phyloP scores from a whole-genome alignment of 805 yeast genomes.

The Schwanniomyces yamadae region DNA sequence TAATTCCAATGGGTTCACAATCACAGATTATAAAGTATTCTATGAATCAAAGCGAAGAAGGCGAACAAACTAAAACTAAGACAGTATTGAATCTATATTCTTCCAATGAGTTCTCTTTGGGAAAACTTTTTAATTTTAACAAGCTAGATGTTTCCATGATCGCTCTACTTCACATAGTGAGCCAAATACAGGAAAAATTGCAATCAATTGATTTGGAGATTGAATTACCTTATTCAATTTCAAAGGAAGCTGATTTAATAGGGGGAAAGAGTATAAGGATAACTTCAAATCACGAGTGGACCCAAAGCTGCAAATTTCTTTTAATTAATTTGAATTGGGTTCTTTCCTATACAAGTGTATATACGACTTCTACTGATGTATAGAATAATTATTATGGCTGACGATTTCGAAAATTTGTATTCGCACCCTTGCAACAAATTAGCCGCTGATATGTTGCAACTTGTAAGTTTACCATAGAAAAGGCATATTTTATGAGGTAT shows the following conservation, averaged over 20 bases:
- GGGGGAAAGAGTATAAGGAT: conserved; percentile 77
- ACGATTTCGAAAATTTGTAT: not conserved
- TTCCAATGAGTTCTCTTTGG: conserved; percentile 70
- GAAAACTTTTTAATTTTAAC: conserved; percentile 69
- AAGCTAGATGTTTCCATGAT: conserved; percentile 80
- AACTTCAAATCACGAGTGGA: conserved; percentile 80
- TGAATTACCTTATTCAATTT: conserved; percentile 73
- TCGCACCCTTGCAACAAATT: conserved; percentile 1
- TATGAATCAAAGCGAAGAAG: conserved; percentile 1
- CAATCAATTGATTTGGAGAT: conserved; percentile 50
- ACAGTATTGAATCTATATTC: conserved; percentile 58
- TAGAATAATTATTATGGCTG: not conserved
- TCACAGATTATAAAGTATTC: conserved; percentile 68
- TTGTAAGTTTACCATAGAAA: no score
- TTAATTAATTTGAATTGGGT: conserved; percentile 82
- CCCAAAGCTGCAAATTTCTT: conserved; percentile 80
- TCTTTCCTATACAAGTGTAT: conserved; percentile 62
- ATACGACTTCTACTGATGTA: conserved; percentile 15
- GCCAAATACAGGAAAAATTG: conserved; percentile 47
- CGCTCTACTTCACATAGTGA: conserved; percentile 63
- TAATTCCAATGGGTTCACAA: conserved; percentile 82
- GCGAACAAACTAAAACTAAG: conserved; percentile 22
- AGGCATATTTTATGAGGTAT: no score
- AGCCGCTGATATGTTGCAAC: conserved; percentile 8
- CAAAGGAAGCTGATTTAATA: conserved; percentile 55